A percentile compares a stretch with the other conserved stretches of the same genome.
Conservation (phyloP, 2,329 filamentous ascomycete species). For the Ceratocystis ficicola region DNA sequence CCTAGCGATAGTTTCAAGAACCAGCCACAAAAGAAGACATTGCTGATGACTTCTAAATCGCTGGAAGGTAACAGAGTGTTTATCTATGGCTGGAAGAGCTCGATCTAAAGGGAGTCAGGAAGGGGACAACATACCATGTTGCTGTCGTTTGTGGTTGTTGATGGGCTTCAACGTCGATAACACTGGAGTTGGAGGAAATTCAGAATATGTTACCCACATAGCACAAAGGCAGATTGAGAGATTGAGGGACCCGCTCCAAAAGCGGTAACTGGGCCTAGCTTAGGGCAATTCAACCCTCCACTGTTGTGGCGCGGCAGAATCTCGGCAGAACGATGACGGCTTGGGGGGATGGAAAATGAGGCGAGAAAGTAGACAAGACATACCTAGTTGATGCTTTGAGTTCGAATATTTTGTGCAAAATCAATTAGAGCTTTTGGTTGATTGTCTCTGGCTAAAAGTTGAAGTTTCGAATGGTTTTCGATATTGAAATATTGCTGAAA, state of each 20-base stretch:
- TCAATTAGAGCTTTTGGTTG: background rate
- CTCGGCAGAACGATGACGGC: constrained; percentile 4
- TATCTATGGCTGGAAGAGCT: constrained; percentile 8
- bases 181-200: constrained; percentile 23
- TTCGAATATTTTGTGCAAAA: background rate
- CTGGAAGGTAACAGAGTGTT: background rate
- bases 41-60: constrained; percentile 6
- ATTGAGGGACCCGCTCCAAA: constrained; percentile 21
- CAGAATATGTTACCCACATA: constrained; percentile 23
- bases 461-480: background rate
- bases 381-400: background rate
- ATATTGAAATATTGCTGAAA: constrained; percentile 9
- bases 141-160: constrained; percentile 23
- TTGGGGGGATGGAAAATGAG: background rate
- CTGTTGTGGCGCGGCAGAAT: constrained; percentile 21
- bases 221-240: constrained; percentile 21
- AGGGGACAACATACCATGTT: constrained; percentile 23
- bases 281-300: constrained; percentile 22
- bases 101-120: constrained; percentile 1
- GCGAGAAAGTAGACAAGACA: background rate
- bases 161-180: constrained; percentile 23
- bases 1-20: constrained; percentile 8
- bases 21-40: constrained; percentile 1
- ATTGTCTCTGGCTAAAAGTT: background rate
- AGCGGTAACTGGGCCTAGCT: constrained; percentile 20